Evolutionary conservation across 2,329 filamentous ascomycete genomes (phyloP), one percentile per base, ranked within the genome.

Genomic region (Ciborinia camelliae): DNA sequence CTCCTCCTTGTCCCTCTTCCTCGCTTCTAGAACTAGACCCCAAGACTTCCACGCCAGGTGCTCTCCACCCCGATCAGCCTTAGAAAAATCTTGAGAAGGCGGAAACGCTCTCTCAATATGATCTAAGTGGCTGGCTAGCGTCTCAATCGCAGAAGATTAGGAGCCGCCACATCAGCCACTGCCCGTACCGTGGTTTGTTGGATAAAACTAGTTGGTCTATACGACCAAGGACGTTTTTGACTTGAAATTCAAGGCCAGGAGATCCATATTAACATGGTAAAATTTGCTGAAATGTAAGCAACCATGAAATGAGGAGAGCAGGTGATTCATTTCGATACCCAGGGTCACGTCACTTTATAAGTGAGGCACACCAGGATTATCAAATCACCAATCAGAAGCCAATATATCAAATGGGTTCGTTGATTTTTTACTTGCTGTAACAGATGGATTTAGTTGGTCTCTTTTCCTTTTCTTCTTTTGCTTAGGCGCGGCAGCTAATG

Each of bases 381-480:
- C 4, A 58, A 45, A 43, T 35, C 39, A 57, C 20, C 37, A 63
- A n/a, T 54, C 51, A 45, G 30, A 39, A 26, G 30, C n/a, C 15
- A 65, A 43, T 30, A 65, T 14, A 20, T 65, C 57, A 39, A 65
- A 65, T 20, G 48, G 63, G 26, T 65, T 65, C 1, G n/a, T 50
- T 23, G 57, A 28, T n/a, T 26, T 61, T 23, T 30, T 58, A 30
- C 48, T 62, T 18, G 39, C 30, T 30, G 12, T 15, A 14, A 45
- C n/a, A 18, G 30, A 20, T 6, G 4, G 10, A 3, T 12, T 53
- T 26, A 20, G 15, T 12, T 54, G 30, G 2, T 37, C 48, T 39
- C 50, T 63, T 26, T 66, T 68, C 62, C 71, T 72, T n/a, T 68
- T 65, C 54, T 72, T 73, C 57, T 65, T 68, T 62, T 69, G 18